Evolutionary conservation across 1,284 basidiomycete genomes (phyloP).

Genomic region (Sanguinoderma infundibulare): DNA sequence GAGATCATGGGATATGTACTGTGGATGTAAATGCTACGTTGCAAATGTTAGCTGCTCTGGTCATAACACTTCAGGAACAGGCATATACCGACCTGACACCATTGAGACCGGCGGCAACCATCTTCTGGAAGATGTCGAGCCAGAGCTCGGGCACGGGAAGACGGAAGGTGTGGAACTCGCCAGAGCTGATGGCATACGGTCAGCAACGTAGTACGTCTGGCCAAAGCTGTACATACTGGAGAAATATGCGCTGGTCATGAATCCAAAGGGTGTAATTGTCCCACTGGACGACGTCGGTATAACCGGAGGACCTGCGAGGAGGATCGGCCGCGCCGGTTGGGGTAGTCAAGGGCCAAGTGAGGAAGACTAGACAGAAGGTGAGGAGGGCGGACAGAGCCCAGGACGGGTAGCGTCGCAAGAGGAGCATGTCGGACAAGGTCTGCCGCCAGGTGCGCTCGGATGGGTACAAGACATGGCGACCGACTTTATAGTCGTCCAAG

Average conservation of each 20-base stretch:
- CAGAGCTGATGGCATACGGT: conserved; percentile 43
- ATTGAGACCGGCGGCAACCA: conserved; percentile 81
- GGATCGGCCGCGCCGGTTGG: conserved; percentile 21
- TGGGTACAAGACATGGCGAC: background rate
- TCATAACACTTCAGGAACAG: background rate
- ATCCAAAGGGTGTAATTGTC: conserved; percentile 38
- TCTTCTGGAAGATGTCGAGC: conserved; percentile 83
- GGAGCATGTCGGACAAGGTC: background rate
- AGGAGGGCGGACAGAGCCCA: conserved; percentile 22
- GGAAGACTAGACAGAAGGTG: conserved; percentile 17
- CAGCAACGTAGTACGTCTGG: background rate
- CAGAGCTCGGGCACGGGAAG: conserved; percentile 81
- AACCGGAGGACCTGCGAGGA: conserved; percentile 32
- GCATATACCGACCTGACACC: conserved; percentile 44
- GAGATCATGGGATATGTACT: conserved; percentile 39
- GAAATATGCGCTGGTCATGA: conserved; percentile 41
- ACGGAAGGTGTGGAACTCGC: conserved; percentile 86
- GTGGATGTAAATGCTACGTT: conserved; percentile 67
- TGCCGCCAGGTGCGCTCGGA: background rate
- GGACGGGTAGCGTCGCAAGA: conserved; percentile 17
- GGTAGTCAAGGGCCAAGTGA: conserved; percentile 21
- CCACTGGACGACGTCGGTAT: conserved; percentile 37
- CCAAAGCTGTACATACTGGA: conserved; percentile 41
- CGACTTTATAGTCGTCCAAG: background rate
- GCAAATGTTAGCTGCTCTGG: background rate